Evolutionary conservation across 176 grass and related monocot genomes (phyloP).

Genomic region (Triticum dicoccoides): DNA sequence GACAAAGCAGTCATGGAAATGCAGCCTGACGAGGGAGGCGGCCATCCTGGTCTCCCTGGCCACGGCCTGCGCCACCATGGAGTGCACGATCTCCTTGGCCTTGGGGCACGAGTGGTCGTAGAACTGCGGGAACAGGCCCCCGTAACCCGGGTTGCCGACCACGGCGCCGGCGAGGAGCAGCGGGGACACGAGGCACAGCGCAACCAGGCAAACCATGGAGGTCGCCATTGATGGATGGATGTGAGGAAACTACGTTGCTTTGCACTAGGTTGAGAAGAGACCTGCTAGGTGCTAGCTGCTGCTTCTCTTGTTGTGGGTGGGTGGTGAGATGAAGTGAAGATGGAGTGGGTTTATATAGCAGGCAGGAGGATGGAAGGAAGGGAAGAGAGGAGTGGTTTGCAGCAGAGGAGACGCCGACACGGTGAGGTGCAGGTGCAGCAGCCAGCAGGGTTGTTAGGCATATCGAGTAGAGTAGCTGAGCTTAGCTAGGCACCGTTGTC

Average conservation of each 20-base stretch:
- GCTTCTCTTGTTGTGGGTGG: slow-evolving; percentile 14
- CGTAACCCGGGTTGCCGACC: slow-evolving; percentile 28
- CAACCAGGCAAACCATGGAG: slow-evolving; percentile 34
- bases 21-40: slow-evolving; percentile 55
- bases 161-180: slow-evolving; percentile 31
- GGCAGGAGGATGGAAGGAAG: neutral
- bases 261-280: slow-evolving; percentile 6
- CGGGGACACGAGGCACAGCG: slow-evolving; percentile 46
- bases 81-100: slow-evolving; percentile 62
- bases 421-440: slow-evolving; percentile 31
- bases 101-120: slow-evolving; percentile 67
- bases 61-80: slow-evolving; percentile 63
- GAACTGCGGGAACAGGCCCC: slow-evolving; percentile 50
- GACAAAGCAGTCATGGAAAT: slow-evolving; percentile 60
- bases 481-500: neutral
- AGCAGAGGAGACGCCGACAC: slow-evolving; percentile 8
- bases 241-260: neutral
- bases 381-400: neutral
- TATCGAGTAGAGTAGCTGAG: slow-evolving; percentile 18
- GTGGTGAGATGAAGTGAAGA: slow-evolving; percentile 20
- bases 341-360: slow-evolving; percentile 39
- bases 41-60: slow-evolving; percentile 73
- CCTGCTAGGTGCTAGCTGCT: neutral
- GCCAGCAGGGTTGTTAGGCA: slow-evolving; percentile 40
- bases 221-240: slow-evolving; percentile 15